Conservation (phyloP, 495 filamentous ascomycete species). For the Penicillium fimorum region DNA sequence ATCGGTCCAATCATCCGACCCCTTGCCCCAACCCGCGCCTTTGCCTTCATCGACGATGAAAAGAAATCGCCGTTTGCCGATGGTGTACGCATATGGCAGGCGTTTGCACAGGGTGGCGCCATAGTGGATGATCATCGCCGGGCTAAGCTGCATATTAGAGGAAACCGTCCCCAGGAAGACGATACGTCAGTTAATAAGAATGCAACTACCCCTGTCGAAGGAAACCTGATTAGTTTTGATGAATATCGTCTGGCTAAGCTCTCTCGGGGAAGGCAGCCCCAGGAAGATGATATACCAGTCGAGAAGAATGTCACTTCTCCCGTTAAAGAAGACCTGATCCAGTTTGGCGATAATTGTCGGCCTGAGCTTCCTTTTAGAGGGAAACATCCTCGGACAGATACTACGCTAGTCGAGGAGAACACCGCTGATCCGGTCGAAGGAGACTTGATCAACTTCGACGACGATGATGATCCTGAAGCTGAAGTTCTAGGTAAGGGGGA, state of each 20-base stretch:
- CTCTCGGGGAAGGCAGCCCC: background rate
- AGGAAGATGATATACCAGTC: background rate
- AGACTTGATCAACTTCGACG: background rate
- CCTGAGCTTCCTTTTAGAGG: too few relatives aligned
- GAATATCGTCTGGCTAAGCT: constrained; percentile 1
- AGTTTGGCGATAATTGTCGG: background rate
- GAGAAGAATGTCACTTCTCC: background rate
- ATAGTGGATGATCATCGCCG: constrained; percentile 4
- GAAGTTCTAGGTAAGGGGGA: background rate
- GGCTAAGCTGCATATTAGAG: background rate
- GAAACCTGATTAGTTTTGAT: background rate
- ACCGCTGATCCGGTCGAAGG: background rate
- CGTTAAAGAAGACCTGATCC: background rate
- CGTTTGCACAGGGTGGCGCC: constrained; percentile 10
- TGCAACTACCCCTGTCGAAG: background rate
- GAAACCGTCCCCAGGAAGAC: background rate
- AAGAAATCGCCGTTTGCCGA: background rate
- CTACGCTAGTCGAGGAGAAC: background rate
- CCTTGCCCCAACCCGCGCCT: background rate
- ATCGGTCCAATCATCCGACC: background rate
- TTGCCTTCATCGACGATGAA: background rate
- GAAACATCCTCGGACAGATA: too few relatives aligned
- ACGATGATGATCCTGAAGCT: background rate
- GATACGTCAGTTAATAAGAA: background rate
- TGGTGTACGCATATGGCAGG: background rate